phyloP scores from a whole-genome alignment of 768 basidiomycete genomes.

The Sarcomyxa edulis region DNA sequence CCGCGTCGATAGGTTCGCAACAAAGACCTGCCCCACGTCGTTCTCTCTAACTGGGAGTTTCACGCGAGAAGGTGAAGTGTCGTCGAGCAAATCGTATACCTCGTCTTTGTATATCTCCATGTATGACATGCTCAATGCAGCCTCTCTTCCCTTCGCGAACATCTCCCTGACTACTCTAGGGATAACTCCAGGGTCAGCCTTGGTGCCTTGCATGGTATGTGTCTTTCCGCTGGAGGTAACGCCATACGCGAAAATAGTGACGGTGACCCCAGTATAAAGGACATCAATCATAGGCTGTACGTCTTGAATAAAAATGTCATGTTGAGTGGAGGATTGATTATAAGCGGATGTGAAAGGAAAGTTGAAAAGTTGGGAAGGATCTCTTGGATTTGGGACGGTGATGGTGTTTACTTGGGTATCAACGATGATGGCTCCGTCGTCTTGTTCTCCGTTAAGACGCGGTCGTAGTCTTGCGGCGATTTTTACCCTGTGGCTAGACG shows the following conservation, averaged over 20 bases:
- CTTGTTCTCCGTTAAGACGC: slow-evolving; percentile 51
- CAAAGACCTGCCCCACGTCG: slow-evolving; percentile 47
- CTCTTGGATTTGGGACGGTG: slow-evolving; percentile 66
- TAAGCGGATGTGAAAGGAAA: slow-evolving; percentile 83
- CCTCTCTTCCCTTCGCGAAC: no score
- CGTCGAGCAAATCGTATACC: slow-evolving; percentile 76
- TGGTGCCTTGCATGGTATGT: slow-evolving; percentile 87
- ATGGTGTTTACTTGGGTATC: slow-evolving; percentile 41
- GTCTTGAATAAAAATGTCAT: slow-evolving; percentile 72
- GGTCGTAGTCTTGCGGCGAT: slow-evolving; percentile 73
- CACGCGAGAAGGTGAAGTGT: slow-evolving; percentile 3
- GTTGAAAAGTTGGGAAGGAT: slow-evolving; percentile 64
- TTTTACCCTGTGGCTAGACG: slow-evolving; percentile 47
- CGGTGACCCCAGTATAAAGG: slow-evolving; percentile 72
- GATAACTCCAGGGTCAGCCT: slow-evolving; percentile 74
- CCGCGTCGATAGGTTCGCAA: slow-evolving; percentile 43
- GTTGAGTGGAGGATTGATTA: slow-evolving; percentile 63
- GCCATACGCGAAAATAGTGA: slow-evolving; percentile 87
- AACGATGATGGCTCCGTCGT: slow-evolving; percentile 57
- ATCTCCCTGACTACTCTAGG: slow-evolving; percentile 74
- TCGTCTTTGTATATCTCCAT: slow-evolving; percentile 94
- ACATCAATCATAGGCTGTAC: slow-evolving; percentile 76
- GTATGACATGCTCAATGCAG: slow-evolving; percentile 58
- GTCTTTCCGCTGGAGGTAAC: slow-evolving; percentile 92
- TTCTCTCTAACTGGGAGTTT: slow-evolving; percentile 53